Base-by-base conservation (phyloP, 305 asterid species). In the Coffea humblotiana region DNA sequence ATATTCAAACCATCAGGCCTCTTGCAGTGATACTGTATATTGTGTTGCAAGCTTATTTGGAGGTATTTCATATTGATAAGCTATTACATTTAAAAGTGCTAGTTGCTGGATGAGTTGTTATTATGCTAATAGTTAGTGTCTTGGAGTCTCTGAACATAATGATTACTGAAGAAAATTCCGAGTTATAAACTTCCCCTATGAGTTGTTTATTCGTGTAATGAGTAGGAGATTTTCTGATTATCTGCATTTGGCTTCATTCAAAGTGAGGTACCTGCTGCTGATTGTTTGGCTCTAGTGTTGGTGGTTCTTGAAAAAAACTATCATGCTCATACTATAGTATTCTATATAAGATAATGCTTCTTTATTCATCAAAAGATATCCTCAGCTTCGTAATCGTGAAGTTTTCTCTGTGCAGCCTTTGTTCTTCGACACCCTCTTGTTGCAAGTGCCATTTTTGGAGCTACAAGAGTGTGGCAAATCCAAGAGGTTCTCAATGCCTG, bases 391-490 rank as follows among this genome's bases (percentile, higher is more conserved):
- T 79, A 35, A 79, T 40, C 37, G 23, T 10, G 23, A 12, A 48
- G 49, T 69, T 80, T 27, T 72, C 40, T 80, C 35, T 72, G 78
- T 78, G 60, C 94, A 91, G 94, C 90, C 84, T 93, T 92, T 80
- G 95, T 92, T 82, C 79, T 89, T 90, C 88, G 90, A 78, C 93
- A 90, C 86, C 93, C 94, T 77, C 87, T 86, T 29, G 94, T 92
- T 76, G 94, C 85, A 12, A 92, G 96, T 79, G 93, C 93, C 40
- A 83, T 93, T 78, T 90, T 93, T 78, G 98, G 93, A 86, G 97
- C 94, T 43, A 95, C 97, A 27, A 91, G 91, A 89, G 78, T 87
- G 71, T 88, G 97, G 93, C 97, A 91, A 85, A 89, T 95, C 78
- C 81, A 87, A 84, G 95, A 94, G 86, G 90, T 90, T 75, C 82